These are phyloP conservation scores for Trichosporon asahii DNA, from an alignment of 1,284 basidiomycete species.

Conservation along the genomic window DNA sequence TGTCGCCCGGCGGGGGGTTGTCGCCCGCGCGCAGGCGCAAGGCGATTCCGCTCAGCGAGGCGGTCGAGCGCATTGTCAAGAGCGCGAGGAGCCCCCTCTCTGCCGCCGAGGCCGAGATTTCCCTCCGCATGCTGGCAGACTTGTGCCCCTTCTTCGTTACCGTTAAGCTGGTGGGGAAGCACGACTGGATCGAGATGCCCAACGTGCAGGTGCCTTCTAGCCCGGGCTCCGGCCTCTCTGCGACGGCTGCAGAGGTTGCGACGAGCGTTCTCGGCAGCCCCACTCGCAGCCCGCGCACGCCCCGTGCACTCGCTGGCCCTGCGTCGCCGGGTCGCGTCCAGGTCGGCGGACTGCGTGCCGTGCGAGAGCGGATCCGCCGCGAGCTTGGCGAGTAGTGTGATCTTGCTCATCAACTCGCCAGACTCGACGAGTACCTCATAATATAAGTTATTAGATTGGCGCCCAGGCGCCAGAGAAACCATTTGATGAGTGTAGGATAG, in stretches of 20 bases:
- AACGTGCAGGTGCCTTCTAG: conserved; percentile 20
- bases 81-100: conserved; percentile 52
- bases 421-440: no score
- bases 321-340: conserved; percentile 46
- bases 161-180: conserved; percentile 37
- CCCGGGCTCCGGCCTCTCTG: conserved; percentile 17
- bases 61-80: conserved; percentile 49
- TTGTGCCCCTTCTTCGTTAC: conserved; percentile 52
- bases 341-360: conserved; percentile 42
- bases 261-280: not conserved
- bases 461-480: not conserved
- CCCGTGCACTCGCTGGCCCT: conserved; percentile 18
- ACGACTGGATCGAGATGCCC: conserved; percentile 53
- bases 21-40: conserved; percentile 30
- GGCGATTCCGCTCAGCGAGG: conserved; percentile 49
- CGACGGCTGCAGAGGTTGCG: not conserved
- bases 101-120: conserved; percentile 50
- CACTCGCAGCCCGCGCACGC: not conserved
- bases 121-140: conserved; percentile 45
- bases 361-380: conserved; percentile 47
- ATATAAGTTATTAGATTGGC: not conserved
- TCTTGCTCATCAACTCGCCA: no score
- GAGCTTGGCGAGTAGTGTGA: conserved; percentile 45
- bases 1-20: conserved; percentile 23
- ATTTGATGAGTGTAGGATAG: not conserved